A percentile compares a stretch with the other conserved stretches of the same genome.
These are phyloP conservation scores for Papiliotrema fonsecae DNA, from an alignment of 1,284 basidiomycete genomes.

Conservation along the genomic window DNA sequence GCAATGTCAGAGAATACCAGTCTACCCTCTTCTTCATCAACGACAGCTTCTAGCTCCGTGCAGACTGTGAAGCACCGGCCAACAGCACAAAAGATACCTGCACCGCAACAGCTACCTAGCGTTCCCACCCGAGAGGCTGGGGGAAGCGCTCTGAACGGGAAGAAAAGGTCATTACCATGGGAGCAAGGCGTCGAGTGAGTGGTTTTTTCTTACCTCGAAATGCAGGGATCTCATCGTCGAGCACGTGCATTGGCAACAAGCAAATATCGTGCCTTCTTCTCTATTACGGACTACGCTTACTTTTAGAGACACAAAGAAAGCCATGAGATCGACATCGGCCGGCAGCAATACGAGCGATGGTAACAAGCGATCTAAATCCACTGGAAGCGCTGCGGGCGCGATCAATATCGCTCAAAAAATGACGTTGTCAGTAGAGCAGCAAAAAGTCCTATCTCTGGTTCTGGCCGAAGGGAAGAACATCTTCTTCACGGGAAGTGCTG, in stretches of 20 bases:
- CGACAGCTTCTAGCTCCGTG: background rate
- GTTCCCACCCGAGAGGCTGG: conserved; percentile 5
- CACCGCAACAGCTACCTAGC: conserved; percentile 10
- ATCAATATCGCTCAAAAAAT: conserved; percentile 48
- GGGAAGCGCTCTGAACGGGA: background rate
- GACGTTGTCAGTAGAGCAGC: conserved; percentile 73
- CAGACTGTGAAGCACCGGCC: background rate
- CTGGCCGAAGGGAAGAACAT: conserved; percentile 68
- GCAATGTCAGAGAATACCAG: conserved; percentile 26
- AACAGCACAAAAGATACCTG: conserved; percentile 2
- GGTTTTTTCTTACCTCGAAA: background rate
- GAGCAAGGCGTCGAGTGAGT: conserved; percentile 32
- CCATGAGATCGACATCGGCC: background rate
- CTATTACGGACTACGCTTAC: no score
- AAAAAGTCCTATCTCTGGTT: conserved; percentile 65
- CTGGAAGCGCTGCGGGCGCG: conserved; percentile 1
- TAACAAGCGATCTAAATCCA: conserved; percentile 5
- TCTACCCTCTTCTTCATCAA: conserved; percentile 7
- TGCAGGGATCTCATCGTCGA: no score
- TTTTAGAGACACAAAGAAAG: background rate
- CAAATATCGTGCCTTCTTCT: no score
- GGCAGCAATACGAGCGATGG: conserved; percentile 2
- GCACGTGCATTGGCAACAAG: no score
- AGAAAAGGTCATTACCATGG: conserved; percentile 38
- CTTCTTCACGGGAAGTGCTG: conserved; percentile 98